phyloP scores from a whole-genome alignment of 441 rosid genomes.

The Rhodomyrtus psidioides region DNA sequence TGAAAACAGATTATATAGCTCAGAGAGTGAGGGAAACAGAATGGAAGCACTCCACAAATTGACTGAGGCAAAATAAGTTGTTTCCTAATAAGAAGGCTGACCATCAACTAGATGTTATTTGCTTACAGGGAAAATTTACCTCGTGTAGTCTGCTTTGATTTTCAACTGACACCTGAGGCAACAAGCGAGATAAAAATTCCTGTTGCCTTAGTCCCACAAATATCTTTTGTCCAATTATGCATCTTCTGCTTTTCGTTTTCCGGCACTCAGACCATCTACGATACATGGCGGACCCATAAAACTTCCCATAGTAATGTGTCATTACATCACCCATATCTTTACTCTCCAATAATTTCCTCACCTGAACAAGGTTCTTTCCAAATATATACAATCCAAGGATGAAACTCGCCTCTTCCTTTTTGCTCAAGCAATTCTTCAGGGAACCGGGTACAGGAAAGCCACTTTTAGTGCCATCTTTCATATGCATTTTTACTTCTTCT shows the following conservation, averaged over 20 bases:
- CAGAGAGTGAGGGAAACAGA: neutral
- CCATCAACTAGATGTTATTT: neutral
- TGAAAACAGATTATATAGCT: neutral
- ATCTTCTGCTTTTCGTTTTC: constrained; percentile 7
- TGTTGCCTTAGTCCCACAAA: constrained; percentile 4
- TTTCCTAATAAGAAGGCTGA: neutral
- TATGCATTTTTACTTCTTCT: neutral
- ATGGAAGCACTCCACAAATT: neutral
- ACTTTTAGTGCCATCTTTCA: neutral
- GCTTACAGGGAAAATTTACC: neutral
- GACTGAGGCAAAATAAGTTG: neutral
- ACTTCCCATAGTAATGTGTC: constrained; percentile 9
- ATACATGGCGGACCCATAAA: constrained; percentile 1
- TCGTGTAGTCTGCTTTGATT: neutral
- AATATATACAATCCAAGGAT: constrained; percentile 7
- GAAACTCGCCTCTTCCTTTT: neutral
- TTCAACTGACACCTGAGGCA: neutral
- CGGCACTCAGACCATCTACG: neutral
- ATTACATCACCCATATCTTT: neutral
- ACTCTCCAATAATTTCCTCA: neutral
- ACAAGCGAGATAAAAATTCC: constrained; percentile 6
- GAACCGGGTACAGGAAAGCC: neutral
- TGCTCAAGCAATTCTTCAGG: neutral
- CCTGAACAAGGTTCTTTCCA: constrained; percentile 5
- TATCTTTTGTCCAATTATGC: constrained; percentile 1